Percentiles rank a stretch among this genome's conserved stretches.
Conservation (phyloP, 2,329 filamentous ascomycete species). For the Trichoderma polysporum region DNA sequence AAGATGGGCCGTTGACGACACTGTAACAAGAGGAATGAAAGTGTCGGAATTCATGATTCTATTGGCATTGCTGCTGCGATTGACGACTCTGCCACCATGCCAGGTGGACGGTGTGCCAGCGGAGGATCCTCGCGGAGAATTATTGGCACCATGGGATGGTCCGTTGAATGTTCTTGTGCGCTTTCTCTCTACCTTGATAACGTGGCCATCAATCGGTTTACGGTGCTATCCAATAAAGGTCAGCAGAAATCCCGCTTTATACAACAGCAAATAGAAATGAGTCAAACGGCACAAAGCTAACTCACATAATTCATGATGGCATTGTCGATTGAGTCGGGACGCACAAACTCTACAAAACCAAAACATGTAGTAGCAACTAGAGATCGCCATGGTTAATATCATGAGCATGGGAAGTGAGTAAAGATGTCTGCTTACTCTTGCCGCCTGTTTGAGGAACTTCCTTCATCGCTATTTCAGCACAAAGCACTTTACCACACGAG, state of each 20-base stretch:
- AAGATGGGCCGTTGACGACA: too few relatives aligned
- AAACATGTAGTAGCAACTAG: conserved; percentile 30
- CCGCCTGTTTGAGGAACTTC: conserved; percentile 22
- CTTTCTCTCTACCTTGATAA: conserved; percentile 42
- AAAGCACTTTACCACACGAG: conserved; percentile 39
- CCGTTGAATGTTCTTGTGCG: conserved; percentile 27
- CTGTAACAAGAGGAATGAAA: background rate
- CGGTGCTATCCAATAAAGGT: conserved; percentile 33
- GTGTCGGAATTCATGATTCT: background rate
- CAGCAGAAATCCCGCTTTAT: background rate
- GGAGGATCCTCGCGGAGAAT: background rate
- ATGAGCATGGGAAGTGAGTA: background rate
- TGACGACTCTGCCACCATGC: background rate
- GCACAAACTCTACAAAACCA: conserved; percentile 43
- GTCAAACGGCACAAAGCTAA: background rate
- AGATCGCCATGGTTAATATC: background rate
- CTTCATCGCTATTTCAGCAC: conserved; percentile 30
- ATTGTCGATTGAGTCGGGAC: conserved; percentile 38
- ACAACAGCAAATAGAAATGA: too few relatives aligned
- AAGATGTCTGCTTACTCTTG: conserved; percentile 19
- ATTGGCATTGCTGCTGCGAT: background rate
- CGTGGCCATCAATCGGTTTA: conserved; percentile 31
- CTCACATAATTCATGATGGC: conserved; percentile 41
- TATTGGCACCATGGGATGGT: background rate
- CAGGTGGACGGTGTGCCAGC: background rate